Evolutionary conservation across 768 basidiomycete genomes (phyloP).

Genomic region (Hemileccinum rubropunctum): DNA sequence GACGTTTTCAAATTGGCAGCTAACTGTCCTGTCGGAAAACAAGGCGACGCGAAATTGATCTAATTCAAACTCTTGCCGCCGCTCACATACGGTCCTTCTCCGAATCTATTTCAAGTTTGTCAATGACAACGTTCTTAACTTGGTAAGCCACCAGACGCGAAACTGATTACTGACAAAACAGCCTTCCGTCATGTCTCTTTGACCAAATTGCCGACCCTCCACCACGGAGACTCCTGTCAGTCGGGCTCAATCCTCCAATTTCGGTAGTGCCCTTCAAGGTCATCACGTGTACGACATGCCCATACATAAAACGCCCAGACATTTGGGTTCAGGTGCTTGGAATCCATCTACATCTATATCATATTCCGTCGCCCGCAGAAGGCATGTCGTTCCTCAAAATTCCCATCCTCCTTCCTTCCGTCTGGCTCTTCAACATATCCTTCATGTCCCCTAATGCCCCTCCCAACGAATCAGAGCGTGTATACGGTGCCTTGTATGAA

Average conservation of each 20-base stretch:
- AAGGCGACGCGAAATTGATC: neutral
- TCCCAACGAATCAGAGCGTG: constrained; percentile 19
- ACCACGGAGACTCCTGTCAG: neutral
- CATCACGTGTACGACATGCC: constrained; percentile 16
- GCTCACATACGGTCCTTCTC: neutral
- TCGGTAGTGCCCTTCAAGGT: neutral
- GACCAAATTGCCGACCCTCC: neutral
- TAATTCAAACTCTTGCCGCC: neutral
- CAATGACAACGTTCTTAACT: neutral
- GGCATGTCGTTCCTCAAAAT: constrained; percentile 22
- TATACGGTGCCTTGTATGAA: constrained; percentile 22
- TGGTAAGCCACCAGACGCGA: neutral
- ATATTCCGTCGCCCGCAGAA: neutral
- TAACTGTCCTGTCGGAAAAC: neutral
- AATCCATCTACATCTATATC: neutral
- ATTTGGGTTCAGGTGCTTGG: neutral
- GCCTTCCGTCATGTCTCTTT: neutral
- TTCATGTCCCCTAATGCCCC: constrained; percentile 22
- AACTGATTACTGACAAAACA: neutral
- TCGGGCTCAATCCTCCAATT: neutral
- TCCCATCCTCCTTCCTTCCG: constrained; percentile 23
- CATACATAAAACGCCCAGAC: constrained; percentile 10
- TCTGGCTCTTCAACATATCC: constrained; percentile 27
- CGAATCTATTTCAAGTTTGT: too few species aligned
- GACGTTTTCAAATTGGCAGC: too few species aligned